These are phyloP conservation scores for Uronychia binucleata DNA, from an alignment of 73 alveolate genomes.

Conservation along the genomic window DNA sequence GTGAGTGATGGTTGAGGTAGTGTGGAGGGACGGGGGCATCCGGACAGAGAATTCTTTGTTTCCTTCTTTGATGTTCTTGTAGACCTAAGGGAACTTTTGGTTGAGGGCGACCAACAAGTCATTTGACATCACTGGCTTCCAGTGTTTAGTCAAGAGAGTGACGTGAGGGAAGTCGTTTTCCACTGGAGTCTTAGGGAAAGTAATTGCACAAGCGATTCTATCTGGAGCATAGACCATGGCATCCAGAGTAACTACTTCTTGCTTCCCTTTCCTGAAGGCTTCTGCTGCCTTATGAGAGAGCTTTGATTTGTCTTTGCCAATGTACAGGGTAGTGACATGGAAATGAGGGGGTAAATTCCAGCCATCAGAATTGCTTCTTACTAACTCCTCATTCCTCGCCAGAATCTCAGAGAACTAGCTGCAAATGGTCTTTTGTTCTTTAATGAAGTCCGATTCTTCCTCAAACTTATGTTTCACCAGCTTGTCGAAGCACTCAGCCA, in stretches of 20 bases:
- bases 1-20: no score
- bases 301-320: background rate
- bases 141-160: conserved; percentile 9
- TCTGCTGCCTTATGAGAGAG: background rate
- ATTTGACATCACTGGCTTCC: conserved; percentile 22
- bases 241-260: background rate
- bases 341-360: conserved; percentile 2
- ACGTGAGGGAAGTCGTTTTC: conserved; percentile 42
- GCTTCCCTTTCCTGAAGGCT: background rate
- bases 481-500: background rate
- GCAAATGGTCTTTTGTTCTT: background rate
- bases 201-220: conserved; percentile 8
- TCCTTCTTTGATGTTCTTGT: background rate
- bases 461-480: background rate
- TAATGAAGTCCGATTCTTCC: background rate
- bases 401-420: background rate
- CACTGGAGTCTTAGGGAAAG: conserved; percentile 4
- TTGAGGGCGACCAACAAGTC: background rate
- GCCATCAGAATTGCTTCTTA: background rate
- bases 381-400: background rate
- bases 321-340: conserved; percentile 28
- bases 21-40: no score
- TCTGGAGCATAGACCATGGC: conserved; percentile 7
- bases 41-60: background rate
- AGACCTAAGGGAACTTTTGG: background rate